Evolutionary conservation across 75 land plant genomes (phyloP).

Genomic region (Cupressus sempervirens): DNA sequence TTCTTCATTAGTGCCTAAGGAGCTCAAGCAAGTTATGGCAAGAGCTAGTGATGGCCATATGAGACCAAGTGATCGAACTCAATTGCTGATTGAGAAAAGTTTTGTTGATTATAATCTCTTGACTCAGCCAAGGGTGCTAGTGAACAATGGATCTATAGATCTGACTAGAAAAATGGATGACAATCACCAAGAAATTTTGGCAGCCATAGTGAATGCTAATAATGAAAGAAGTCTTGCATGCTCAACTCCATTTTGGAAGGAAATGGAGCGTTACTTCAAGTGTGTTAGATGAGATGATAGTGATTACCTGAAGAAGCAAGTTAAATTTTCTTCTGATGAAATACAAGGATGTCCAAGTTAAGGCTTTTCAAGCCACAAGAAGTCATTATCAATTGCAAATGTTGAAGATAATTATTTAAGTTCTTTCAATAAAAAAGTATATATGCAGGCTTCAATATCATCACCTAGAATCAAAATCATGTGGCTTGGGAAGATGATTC

Average conservation of each 20-base stretch:
- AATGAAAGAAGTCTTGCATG: no score
- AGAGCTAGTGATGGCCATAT: constrained; percentile 36
- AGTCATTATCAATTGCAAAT: neutral
- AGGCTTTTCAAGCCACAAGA: neutral
- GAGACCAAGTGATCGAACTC: constrained; percentile 46
- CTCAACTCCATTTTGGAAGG: no score
- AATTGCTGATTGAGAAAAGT: constrained; percentile 50
- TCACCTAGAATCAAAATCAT: neutral
- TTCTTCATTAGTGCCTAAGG: constrained; percentile 38
- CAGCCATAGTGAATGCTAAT: no score
- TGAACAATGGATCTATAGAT: constrained; percentile 34
- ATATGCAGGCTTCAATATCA: neutral
- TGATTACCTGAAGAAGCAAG: no score
- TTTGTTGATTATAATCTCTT: constrained; percentile 57
- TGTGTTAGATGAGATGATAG: no score
- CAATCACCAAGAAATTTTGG: no score
- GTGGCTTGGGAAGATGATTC: constrained; percentile 21
- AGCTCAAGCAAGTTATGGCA: constrained; percentile 55
- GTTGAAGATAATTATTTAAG: neutral
- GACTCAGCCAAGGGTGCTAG: constrained; percentile 40
- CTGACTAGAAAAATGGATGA: no score
- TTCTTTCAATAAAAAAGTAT: neutral
- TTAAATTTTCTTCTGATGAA: neutral
- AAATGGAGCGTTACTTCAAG: no score
- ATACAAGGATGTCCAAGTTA: neutral